These are phyloP conservation scores for Syncephalastrum sp. DNA, from an alignment of 371 early-diverging fungal species.

Conservation along the genomic window DNA sequence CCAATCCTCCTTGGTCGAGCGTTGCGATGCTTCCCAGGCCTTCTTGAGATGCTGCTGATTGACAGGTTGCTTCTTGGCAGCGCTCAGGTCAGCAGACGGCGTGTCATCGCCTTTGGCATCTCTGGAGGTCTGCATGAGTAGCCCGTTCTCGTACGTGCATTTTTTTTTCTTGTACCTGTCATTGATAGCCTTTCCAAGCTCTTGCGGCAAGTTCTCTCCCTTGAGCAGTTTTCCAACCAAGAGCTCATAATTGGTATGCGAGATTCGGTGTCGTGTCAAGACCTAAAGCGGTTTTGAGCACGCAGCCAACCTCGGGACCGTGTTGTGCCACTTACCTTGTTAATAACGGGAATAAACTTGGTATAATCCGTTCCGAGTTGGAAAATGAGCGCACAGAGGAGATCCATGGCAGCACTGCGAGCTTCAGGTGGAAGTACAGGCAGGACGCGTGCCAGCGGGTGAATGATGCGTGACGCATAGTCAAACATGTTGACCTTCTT, in stretches of 20 bases:
- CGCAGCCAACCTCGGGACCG: background rate
- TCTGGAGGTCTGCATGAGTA: conserved; percentile 10
- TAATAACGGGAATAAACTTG: conserved; percentile 87
- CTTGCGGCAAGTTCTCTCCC: conserved; percentile 76
- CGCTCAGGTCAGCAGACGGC: conserved; percentile 53
- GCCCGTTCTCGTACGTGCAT: conserved; percentile 12
- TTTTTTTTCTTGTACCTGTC: conserved; percentile 22
- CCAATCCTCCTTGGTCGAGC: conserved; percentile 96
- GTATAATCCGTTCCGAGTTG: conserved; percentile 89
- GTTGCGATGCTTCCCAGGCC: conserved; percentile 91
- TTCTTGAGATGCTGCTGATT: conserved; percentile 87
- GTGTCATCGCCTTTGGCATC: conserved; percentile 48
- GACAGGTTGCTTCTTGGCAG: conserved; percentile 74
- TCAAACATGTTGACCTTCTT: conserved; percentile 84
- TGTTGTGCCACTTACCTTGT: conserved; percentile 55
- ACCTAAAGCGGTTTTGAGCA: conserved; percentile 36
- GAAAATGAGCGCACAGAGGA: conserved; percentile 80
- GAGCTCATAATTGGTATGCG: conserved; percentile 68
- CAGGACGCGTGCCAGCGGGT: conserved; percentile 83
- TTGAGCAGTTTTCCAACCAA: conserved; percentile 74
- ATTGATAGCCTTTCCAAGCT: conserved; percentile 54
- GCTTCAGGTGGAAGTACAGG: conserved; percentile 60
- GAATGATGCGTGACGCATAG: conserved; percentile 89
- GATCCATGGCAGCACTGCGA: conserved; percentile 74
- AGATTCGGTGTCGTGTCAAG: conserved; percentile 63